A percentile compares a stretch with the other conserved stretches of the same genome.
These are phyloP conservation scores for Triticum monococcum DNA, from an alignment of 176 grass and related monocot species.

Conservation along the genomic window DNA sequence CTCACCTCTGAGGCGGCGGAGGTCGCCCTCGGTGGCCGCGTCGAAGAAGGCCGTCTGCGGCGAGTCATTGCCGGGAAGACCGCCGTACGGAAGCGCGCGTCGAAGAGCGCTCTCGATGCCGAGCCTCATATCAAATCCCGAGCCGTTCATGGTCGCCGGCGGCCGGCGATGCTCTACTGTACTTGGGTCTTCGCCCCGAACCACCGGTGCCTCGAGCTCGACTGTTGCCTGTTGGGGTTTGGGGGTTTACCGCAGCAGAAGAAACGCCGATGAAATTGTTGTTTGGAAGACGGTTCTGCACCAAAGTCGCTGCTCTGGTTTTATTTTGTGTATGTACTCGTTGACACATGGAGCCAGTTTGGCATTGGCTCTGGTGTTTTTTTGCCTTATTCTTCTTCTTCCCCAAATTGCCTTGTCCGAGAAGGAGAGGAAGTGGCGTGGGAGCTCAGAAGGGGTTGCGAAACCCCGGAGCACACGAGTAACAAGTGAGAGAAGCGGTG, in stretches of 20 bases:
- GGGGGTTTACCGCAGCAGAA: not conserved
- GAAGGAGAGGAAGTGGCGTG: too few species aligned
- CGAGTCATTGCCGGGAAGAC: not conserved
- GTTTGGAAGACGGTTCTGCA: not conserved
- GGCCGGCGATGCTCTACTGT: not conserved
- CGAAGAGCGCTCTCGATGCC: not conserved
- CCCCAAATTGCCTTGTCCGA: too few species aligned
- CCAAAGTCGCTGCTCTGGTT: too few species aligned
- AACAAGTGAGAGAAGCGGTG: too few species aligned
- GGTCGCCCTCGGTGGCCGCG: conserved; percentile 29
- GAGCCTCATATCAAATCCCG: conserved; percentile 21
- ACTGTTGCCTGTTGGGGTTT: not conserved
- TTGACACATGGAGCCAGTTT: too few species aligned
- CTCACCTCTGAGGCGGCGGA: conserved; percentile 33
- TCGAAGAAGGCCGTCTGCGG: conserved; percentile 34
- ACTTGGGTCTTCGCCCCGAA: not conserved
- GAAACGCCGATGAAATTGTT: not conserved
- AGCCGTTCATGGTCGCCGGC: conserved; percentile 13
- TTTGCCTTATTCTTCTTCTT: too few species aligned
- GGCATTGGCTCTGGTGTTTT: too few species aligned
- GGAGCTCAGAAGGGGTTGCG: too few species aligned
- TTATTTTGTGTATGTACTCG: too few species aligned
- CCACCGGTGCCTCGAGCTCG: not conserved
- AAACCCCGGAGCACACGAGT: too few species aligned
- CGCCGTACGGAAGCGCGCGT: conserved; percentile 18